Evolutionary conservation across 2,329 filamentous ascomycete species (phyloP).

Genomic region (Chalaropsis thielavioides): DNA sequence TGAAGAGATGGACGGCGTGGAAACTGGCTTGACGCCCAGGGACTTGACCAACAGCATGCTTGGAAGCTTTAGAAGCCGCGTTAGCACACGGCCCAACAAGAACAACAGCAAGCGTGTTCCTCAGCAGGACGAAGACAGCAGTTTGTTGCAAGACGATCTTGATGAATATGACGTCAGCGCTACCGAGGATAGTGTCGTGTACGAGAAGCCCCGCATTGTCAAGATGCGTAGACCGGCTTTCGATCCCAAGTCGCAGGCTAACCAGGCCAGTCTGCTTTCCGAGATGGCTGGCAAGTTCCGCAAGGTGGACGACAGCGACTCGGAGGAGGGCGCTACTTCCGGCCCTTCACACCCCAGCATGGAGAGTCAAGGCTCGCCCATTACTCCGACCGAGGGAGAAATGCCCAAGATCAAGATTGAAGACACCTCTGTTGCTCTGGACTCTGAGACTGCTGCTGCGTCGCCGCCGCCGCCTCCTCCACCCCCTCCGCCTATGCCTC

Average conservation of each 20-base stretch:
- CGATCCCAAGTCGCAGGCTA: slow-evolving; percentile 51
- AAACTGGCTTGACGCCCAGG: slow-evolving; percentile 28
- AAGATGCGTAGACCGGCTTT: slow-evolving; percentile 59
- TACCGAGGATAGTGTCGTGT: slow-evolving; percentile 45
- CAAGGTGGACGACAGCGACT: slow-evolving; percentile 50
- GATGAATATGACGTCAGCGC: slow-evolving; percentile 40
- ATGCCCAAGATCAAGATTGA: slow-evolving; percentile 45
- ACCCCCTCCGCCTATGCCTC: slow-evolving; percentile 28
- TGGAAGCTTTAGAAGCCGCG: slow-evolving; percentile 52
- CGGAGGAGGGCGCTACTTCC: slow-evolving; percentile 57
- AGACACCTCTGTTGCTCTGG: slow-evolving; percentile 19
- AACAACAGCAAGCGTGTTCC: slow-evolving; percentile 35
- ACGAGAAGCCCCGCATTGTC: slow-evolving; percentile 66
- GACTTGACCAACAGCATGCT: slow-evolving; percentile 61
- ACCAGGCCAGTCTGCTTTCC: slow-evolving; percentile 53
- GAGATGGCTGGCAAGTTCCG: slow-evolving; percentile 54
- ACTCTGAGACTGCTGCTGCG: slow-evolving; percentile 21
- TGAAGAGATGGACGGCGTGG: slow-evolving; percentile 74
- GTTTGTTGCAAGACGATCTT: slow-evolving; percentile 29
- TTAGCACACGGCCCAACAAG: slow-evolving; percentile 38
- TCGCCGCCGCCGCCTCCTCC: slow-evolving; percentile 25
- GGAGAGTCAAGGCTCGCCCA: slow-evolving; percentile 49
- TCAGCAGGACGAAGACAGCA: slow-evolving; percentile 29
- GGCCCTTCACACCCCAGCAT: slow-evolving; percentile 62
- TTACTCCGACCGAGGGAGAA: slow-evolving; percentile 48